Conservation (phyloP, 2,329 filamentous ascomycete genomes). For the Diaporthe longicolla region DNA sequence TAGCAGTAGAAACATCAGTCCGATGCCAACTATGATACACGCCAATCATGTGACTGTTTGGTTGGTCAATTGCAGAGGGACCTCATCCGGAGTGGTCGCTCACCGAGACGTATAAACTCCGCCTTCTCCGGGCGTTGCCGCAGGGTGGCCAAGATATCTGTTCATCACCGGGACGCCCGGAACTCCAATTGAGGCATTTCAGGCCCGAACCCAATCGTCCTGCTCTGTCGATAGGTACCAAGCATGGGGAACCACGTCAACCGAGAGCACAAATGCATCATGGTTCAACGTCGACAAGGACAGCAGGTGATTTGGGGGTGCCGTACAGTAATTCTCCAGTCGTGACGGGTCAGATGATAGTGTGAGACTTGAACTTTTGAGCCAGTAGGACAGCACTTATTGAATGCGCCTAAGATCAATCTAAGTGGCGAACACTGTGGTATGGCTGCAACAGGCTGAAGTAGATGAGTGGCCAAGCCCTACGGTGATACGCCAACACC, state of each 20-base stretch:
- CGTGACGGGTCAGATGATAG: background rate
- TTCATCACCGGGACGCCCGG: slow-evolving; percentile 1
- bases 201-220: background rate
- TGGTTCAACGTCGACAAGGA: too few species aligned
- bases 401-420: background rate
- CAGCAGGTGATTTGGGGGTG: too few species aligned
- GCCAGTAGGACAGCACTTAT: background rate
- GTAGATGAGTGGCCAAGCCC: background rate
- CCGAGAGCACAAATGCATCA: background rate
- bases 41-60: background rate
- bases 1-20: background rate
- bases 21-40: background rate
- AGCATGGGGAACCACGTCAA: background rate
- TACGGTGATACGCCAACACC: background rate
- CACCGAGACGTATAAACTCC: background rate
- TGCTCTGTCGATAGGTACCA: background rate
- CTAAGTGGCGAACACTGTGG: background rate
- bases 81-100: background rate
- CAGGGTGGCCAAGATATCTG: background rate
- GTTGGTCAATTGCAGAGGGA: background rate
- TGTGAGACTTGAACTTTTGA: background rate
- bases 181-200: too few species aligned
- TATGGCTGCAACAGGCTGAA: background rate
- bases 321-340: background rate
- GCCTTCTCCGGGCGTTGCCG: background rate